Base-by-base conservation (phyloP, 2,329 filamentous ascomycete species). In the Colletotrichum viniferum region DNA sequence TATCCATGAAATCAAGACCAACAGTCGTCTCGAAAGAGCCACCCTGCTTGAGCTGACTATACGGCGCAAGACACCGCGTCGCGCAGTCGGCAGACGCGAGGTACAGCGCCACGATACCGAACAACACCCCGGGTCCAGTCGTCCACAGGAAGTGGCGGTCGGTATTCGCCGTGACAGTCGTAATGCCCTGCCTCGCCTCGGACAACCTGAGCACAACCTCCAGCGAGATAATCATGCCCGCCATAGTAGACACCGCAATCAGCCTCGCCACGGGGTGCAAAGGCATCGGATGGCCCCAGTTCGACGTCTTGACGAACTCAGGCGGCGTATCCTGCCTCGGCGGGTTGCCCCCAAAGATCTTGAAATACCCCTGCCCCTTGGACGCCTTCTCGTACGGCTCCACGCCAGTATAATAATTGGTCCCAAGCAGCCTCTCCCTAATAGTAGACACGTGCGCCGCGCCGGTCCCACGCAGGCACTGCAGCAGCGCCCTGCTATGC, bases 121-220 rank as follows among this genome's bases (percentile, higher is more conserved):
- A 72, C 3, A 83, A 69, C 7, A 83, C 24, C 1, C 82, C 81
- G 1, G 84, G 83, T 0, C 80, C 77, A 1, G 80, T 81, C 4
- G 83, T 85, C 84, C 84, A 86, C 3, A 83, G 69, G 26, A 85
- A 74, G 64, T 85, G 83, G 5, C 78, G 69, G 24, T 80, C 79
- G 30, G 81, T 79, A 7, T 81, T 77, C 2, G 69, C 75, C 16
- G 62, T 70, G 24, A 84, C 80, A 4, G 81, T 81, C 0, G 77
- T 79, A 4, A 86, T 73, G 0, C 85, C 85, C 18, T 80, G 72
- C 8, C 80, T 77, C 3, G 76, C 69, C 4, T 79, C 69, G 1
- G 85, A 86, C 0, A 78, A 60, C 4, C 82, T 80, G 5, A 86
- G 70, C 2, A 82, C 80, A 3, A 84, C 74, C 61, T 86, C 84